Percentiles rank a stretch among this genome's conserved stretches.
These are phyloP conservation scores for Phytopythium boreale DNA, from an alignment of 352 stramenopile genomes.

Conservation along the genomic window DNA sequence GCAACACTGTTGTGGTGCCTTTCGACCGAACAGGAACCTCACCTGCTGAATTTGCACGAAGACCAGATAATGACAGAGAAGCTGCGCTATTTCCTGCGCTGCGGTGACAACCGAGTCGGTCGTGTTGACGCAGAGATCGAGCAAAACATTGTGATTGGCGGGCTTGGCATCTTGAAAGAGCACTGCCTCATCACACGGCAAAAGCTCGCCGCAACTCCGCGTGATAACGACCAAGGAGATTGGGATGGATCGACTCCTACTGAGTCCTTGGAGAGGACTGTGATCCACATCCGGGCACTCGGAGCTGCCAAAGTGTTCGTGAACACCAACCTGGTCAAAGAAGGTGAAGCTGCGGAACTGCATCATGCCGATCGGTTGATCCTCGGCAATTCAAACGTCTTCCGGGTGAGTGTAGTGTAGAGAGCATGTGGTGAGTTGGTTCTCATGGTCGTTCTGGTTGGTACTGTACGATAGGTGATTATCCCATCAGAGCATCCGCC, in stretches of 20 bases:
- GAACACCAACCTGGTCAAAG: slow-evolving; percentile 55
- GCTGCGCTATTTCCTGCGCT: slow-evolving; percentile 73
- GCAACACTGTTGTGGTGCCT: background rate
- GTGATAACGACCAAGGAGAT: background rate
- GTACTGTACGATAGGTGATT: slow-evolving; percentile 29
- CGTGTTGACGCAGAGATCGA: slow-evolving; percentile 57
- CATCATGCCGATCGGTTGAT: slow-evolving; percentile 70
- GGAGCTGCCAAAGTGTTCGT: slow-evolving; percentile 60
- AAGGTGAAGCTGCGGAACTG: slow-evolving; percentile 30
- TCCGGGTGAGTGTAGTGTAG: slow-evolving; percentile 32
- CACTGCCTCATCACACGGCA: slow-evolving; percentile 49
- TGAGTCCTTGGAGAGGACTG: background rate
- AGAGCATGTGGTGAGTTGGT: background rate
- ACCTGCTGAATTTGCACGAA: slow-evolving; percentile 87
- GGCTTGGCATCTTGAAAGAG: slow-evolving; percentile 75
- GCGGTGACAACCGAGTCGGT: slow-evolving; percentile 57
- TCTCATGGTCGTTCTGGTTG: background rate
- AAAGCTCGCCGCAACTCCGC: background rate
- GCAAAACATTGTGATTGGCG: slow-evolving; percentile 76
- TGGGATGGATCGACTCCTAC: background rate
- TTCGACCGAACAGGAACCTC: slow-evolving; percentile 37
- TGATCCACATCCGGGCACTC: slow-evolving; percentile 2
- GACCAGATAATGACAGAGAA: slow-evolving; percentile 86
- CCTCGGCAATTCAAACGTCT: slow-evolving; percentile 75
- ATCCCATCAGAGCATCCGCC: slow-evolving; percentile 40